phyloP scores from a whole-genome alignment of 1,284 basidiomycete species.

The Melampsora larici-populina region DNA sequence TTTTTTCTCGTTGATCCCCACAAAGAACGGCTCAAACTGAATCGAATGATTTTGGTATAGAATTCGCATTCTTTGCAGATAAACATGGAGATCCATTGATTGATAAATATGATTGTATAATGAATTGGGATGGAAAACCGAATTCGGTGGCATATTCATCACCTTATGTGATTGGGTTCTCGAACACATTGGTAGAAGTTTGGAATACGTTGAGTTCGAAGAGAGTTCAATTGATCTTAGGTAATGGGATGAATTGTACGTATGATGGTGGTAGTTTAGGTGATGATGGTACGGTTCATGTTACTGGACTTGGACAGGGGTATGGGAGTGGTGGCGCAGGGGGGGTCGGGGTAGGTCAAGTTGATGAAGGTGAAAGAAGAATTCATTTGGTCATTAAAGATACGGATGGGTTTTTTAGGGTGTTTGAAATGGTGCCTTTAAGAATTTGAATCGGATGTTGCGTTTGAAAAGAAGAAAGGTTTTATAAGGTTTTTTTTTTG shows the following conservation, averaged over 20 bases:
- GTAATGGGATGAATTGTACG: slow-evolving; percentile 73
- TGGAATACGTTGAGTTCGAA: slow-evolving; percentile 79
- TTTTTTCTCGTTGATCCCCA: not conserved
- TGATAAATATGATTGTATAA: slow-evolving; percentile 63
- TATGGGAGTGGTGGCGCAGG: not conserved
- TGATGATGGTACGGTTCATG: slow-evolving; percentile 17
- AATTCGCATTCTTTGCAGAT: slow-evolving; percentile 85
- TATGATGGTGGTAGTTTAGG: slow-evolving; percentile 53
- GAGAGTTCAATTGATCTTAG: slow-evolving; percentile 81
- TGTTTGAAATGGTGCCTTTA: slow-evolving; percentile 32
- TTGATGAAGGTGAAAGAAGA: slow-evolving; percentile 11
- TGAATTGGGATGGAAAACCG: slow-evolving; percentile 93
- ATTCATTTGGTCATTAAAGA: slow-evolving; percentile 32
- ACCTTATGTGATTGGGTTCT: slow-evolving; percentile 85
- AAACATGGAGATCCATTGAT: slow-evolving; percentile 67
- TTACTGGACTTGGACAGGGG: not conserved
- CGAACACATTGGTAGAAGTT: slow-evolving; percentile 88
- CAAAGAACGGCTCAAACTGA: not conserved
- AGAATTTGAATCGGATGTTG: not conserved
- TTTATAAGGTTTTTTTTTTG: too few relatives aligned
- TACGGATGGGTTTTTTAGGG: slow-evolving; percentile 12
- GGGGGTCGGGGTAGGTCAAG: not conserved
- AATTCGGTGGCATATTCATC: slow-evolving; percentile 79
- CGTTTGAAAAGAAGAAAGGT: too few relatives aligned
- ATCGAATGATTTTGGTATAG: not conserved